Base-by-base conservation (phyloP, 768 basidiomycete species). In the Mycena kentingensis region DNA sequence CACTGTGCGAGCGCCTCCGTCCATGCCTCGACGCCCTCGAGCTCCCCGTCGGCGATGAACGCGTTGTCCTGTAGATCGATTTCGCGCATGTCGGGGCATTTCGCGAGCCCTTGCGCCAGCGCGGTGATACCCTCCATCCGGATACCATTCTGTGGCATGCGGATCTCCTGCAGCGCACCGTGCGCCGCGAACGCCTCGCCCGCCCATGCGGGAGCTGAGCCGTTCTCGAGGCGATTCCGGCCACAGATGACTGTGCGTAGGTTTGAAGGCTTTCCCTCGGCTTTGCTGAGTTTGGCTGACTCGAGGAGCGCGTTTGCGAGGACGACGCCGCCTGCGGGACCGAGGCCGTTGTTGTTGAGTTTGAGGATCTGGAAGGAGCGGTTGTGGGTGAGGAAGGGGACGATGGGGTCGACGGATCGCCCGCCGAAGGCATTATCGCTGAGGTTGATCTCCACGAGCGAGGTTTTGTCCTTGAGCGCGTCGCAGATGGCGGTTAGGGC, bases 141-240 rank as follows among this genome's bases (percentile, higher is more conserved):
- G 62, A 99, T 98, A 4, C 96, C 97, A 64, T 99, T 98, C 76
- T 98, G 95, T n/a, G 91, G 90, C 85, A 98, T 87, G 52, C 90
- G 81, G 26, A 98, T 87, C 59, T 97, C 92, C 46, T 76, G 76
- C 27, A 99, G 80, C 5, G 83, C 84, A 6, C 82, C 85, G 64
- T 97, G 93, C 31, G 83, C 89, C 1, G 84, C 83, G 65, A 96
- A 96, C 4, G 96, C 95, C 32, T 84, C n/a, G n/a, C n/a, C 81
- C 1, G 91, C 93, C 89, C 92, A 98, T 5, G 79, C 79, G 0
- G 73, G 55, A 7, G 96, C 91, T 3, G 87, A 88, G 38, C 92
- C 94, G 60, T 94, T 85, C 74, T 98, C 93, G 31, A 98, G 77
- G n/a, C 97, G 82, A 71, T 98, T 99, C 52, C 96, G 84, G 15